Base-by-base conservation (phyloP, 225 moss, liverwort and hornwort genomes). In the Sphagnum tenellum region DNA sequence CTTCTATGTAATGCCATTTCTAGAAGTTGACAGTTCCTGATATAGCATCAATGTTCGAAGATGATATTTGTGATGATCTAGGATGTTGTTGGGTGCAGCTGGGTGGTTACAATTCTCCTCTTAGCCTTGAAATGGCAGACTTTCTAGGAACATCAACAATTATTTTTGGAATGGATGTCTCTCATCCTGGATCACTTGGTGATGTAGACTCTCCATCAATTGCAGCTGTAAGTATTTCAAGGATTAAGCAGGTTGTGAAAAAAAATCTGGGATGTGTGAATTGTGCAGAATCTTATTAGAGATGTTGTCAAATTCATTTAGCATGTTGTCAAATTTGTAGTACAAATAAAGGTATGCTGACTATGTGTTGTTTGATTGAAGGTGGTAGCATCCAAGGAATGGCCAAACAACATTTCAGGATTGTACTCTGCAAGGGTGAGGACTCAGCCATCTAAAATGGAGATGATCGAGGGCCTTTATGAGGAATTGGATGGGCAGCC, bases 111-210 rank as follows among this genome's bases (percentile, higher is more conserved):
- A 86, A 82, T 56, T 86, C 82, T 53, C 79, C 82, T 11, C 51
- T 86, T 64, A 77, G 57, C n/a, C 0, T 49, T 0, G 59, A 71
- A 59, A 82, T 86, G 74, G 60, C 79, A 14, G 9, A 61, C 8
- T 70, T 72, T 45, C 72, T 82, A 3, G 74, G 79, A 5, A 70
- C 67, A 52, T 70, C 92, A 5, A 96, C 96, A 3, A 85, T 87
- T 47, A 89, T 96, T 12, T 92, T 96, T 50, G 96, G 96, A 45
- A 80, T 96, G 73, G 92, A 92, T 71, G 96, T 96, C 8, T 92
- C 92, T 3, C 96, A 96, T 47, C n/a, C n/a, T n/a, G 95, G 95
- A 8, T 90, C 89, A 4, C 92, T 89, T 44, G 92, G 92, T 44
- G 92, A 95, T 72, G 76, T 81, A 11, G 83, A 83, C 47, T 78